Conservation (phyloP, 129 eudicot species). For the Artemisia tridentata region DNA sequence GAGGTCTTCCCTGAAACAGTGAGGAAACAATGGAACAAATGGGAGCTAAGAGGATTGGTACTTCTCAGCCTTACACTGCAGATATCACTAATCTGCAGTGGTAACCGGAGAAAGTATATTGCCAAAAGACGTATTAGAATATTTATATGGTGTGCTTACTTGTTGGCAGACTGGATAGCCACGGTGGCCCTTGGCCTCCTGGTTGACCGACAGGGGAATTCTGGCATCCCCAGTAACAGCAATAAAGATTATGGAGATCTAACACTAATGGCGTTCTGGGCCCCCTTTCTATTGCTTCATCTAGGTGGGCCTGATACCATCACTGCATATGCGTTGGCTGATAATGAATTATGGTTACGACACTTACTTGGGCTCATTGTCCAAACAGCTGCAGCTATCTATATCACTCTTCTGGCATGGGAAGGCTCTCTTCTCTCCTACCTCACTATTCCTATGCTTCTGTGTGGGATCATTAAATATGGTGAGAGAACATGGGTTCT, state of each 20-base stretch:
- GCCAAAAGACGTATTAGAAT: slow-evolving; percentile 36
- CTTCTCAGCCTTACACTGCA: slow-evolving; percentile 43
- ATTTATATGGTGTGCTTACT: slow-evolving; percentile 47
- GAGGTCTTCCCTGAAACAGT: slow-evolving; percentile 35
- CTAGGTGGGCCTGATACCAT: slow-evolving; percentile 47
- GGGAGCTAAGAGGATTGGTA: slow-evolving; percentile 45
- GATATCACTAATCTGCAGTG: slow-evolving; percentile 30
- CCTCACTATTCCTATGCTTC: slow-evolving; percentile 25
- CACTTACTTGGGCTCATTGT: slow-evolving; percentile 33
- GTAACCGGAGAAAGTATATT: slow-evolving; percentile 36
- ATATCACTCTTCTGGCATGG: slow-evolving; percentile 29
- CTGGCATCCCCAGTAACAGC: neutral
- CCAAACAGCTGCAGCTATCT: slow-evolving; percentile 29
- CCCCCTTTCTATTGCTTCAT: slow-evolving; percentile 39
- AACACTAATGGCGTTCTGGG: slow-evolving; percentile 22
- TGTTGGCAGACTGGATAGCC: slow-evolving; percentile 52
- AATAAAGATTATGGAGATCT: slow-evolving; percentile 17
- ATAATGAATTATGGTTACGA: slow-evolving; percentile 42
- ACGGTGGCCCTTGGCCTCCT: slow-evolving; percentile 37
- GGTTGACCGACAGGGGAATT: slow-evolving; percentile 23
- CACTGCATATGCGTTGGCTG: slow-evolving; percentile 35
- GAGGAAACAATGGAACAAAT: slow-evolving; percentile 31
- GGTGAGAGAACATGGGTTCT: slow-evolving; percentile 36
- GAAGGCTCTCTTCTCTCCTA: neutral
- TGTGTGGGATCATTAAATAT: slow-evolving; percentile 34